Base-by-base conservation (phyloP, 371 early-diverging fungal genomes). In the Fennellomyces sp. region DNA sequence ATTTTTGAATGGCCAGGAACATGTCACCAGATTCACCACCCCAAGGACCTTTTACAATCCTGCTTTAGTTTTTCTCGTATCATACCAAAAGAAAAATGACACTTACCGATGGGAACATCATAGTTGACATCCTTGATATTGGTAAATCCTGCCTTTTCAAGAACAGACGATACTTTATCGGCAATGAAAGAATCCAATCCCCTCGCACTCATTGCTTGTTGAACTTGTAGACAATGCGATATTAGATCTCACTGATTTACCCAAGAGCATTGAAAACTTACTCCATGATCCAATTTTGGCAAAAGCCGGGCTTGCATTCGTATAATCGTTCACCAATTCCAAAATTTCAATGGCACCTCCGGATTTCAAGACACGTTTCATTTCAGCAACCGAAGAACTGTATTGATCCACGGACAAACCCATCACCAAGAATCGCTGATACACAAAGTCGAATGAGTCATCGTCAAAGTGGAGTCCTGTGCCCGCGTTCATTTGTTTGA, bases 391-490 rank as follows among this genome's bases (percentile, higher is more conserved):
- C 0, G 72, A 70, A 2, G 52, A 51, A 1, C 57, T 25, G 35
- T 79, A 79, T 47, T 72, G 69, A 1, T 72, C 70, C 0, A 54
- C 61, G 0, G 80, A 52, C 7, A 79, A 64, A 2, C 76, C 80
- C 76, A 79, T 76, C 2, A 79, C 74, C 19, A 79, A 52, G 42
- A 76, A 76, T n/a, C 80, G 69, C 21, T 80, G 81, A 28, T 70
- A 77, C 1, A 80, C 76, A 54, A 75, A 80, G 36, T 76, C 74
- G 57, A 80, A 80, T 5, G 71, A 66, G 2, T 45, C 57, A 27
- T 73, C 70, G 26, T 66, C 60, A 57, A 80, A 80, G 2, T 65
- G 58, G 13, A 80, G 51, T 1, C 72, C 65, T 13, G 35, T 63
- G 2, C 68, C 70, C 4, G 74, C 76, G 50, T 80, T 80, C 29